Base-by-base conservation (phyloP, 208 protist species). In the Leishmania arabica region DNA sequence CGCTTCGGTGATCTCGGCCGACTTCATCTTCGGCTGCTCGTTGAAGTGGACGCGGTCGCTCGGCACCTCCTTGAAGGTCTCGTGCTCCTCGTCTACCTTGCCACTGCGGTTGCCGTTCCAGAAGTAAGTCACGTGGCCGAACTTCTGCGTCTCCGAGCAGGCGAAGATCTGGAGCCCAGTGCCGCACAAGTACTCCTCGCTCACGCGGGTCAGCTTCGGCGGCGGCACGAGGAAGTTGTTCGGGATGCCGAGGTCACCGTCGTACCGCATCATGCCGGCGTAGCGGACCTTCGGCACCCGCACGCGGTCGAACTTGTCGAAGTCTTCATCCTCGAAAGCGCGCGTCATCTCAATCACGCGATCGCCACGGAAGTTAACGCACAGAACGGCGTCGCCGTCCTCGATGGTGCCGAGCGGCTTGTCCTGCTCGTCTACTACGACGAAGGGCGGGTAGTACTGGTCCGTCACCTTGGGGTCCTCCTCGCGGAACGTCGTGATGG, bases 101-200 rank as follows among this genome's bases (percentile, higher is more conserved):
- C 96, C 98, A 77, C 90, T 96, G 83, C 96, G 91, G 93, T 99
- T 99, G 70, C 98, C 98, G 86, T 99, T 99, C 95, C 95, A 99
- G 87, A 99, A 99, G 95, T 98, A 99, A 7, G 97, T 99, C 54
- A 99, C 97, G 88, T 99, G 97, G 54, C 97, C 97, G 83, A 98
- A 99, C 95, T 99, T 99, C 86, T 99, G 97, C 47, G 98, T 99
- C 90, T 99, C 97, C 37, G 97, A 97, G 88, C 96, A 95, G 78
- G 97, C 98, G 75, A 96, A 99, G 68, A 97, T 94, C 69, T 94
- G 86, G 65, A 98, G 80, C 27, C 92, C 97, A 27, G 85, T 92
- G 81, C 84, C 88, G 80, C 90, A 90, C 45, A 98, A 88, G 85
- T 98, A 99, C 86, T 99, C 94, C 88, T 96, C 93, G 53, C 93